Percentiles rank a stretch among this genome's conserved stretches.
phyloP scores from a whole-genome alignment of 208 protist genomes.

The Trichomonas gallinae region DNA sequence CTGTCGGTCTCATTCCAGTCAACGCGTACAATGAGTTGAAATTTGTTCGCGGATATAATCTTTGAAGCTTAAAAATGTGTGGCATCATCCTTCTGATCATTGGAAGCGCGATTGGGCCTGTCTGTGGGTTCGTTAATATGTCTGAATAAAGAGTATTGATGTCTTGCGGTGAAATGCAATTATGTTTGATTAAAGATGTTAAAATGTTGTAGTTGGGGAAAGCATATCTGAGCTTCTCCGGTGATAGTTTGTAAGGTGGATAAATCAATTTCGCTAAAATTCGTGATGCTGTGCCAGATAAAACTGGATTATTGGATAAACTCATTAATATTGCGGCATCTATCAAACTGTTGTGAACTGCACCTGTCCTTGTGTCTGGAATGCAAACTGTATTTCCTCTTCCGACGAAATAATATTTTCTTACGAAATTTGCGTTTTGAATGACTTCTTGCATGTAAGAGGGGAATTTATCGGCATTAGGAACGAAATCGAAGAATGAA shows the following conservation, averaged over 20 bases:
- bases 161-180: background rate
- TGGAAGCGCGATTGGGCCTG: background rate
- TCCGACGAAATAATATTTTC: conserved; percentile 9
- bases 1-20: background rate
- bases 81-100: background rate
- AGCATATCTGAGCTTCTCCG: background rate
- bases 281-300: background rate
- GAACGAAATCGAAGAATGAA: background rate
- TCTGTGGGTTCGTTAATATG: background rate
- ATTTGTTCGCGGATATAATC: background rate
- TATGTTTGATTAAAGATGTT: background rate
- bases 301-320: background rate
- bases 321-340: background rate
- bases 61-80: background rate
- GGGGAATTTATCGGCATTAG: background rate
- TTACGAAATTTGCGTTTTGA: background rate
- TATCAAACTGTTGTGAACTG: background rate
- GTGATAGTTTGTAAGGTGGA: background rate
- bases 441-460: background rate
- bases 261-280: background rate
- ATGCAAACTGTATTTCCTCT: background rate
- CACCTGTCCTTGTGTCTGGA: background rate
- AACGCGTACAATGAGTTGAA: background rate
- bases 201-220: background rate
- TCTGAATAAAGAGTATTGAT: background rate